Evolutionary conservation across 2,329 filamentous ascomycete species (phyloP).

Genomic region (Atkinsonella hypoxylon): DNA sequence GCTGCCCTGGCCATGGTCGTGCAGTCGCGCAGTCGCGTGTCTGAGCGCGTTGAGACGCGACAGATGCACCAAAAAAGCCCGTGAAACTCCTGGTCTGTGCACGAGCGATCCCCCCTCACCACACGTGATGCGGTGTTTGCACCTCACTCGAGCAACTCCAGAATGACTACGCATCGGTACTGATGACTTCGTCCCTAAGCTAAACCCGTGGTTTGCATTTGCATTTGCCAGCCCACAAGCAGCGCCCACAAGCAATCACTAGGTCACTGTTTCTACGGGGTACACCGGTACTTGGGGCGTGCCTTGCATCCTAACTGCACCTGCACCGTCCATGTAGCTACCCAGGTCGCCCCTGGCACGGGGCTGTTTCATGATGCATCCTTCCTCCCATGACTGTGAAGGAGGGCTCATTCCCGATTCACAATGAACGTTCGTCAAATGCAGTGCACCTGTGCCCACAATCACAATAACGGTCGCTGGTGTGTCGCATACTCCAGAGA

Average conservation of each 20-base stretch:
- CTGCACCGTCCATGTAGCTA: not conserved
- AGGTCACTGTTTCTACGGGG: not conserved
- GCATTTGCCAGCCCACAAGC: not conserved
- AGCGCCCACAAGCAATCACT: not conserved
- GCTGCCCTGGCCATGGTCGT: conserved; percentile 1
- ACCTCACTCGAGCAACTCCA: not conserved
- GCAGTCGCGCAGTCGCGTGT: conserved; percentile 7
- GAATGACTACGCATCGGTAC: not conserved
- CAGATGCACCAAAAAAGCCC: conserved; percentile 14
- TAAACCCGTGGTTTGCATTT: too few relatives aligned
- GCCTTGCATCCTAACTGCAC: not conserved
- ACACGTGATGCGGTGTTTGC: conserved; percentile 7
- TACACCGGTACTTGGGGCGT: too few relatives aligned
- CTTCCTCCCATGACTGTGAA: not conserved
- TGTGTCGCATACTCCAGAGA: not conserved
- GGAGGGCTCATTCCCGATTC: not conserved
- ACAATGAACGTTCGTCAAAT: too few relatives aligned
- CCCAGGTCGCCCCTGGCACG: too few relatives aligned
- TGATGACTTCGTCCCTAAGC: too few relatives aligned
- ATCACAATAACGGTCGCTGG: too few relatives aligned
- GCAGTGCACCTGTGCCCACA: too few relatives aligned
- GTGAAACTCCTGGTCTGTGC: conserved; percentile 20
- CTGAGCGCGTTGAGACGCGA: conserved; percentile 17
- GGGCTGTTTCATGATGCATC: too few relatives aligned
- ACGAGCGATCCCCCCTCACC: not conserved